These are phyloP conservation scores for Leavenworthia alabamica DNA, from an alignment of 345 rosid species.

Conservation along the genomic window DNA sequence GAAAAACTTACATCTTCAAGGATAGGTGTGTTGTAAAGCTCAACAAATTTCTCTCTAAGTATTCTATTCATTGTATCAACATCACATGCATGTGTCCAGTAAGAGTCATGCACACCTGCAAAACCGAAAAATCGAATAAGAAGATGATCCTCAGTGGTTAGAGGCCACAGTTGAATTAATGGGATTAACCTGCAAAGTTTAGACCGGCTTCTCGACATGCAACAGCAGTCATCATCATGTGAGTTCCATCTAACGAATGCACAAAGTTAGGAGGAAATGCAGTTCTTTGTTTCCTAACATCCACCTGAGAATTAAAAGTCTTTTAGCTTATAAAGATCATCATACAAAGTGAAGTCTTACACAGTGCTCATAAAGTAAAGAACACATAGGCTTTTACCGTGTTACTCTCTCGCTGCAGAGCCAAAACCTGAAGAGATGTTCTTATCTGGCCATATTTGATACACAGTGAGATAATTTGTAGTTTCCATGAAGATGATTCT, in stretches of 20 bases:
- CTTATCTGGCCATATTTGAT: conserved; percentile 43
- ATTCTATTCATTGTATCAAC: conserved; percentile 87
- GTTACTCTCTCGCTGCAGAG: conserved; percentile 78
- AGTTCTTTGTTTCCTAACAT: conserved; percentile 80
- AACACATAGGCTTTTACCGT: conserved; percentile 45
- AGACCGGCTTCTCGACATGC: conserved; percentile 88
- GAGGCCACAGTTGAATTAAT: not conserved
- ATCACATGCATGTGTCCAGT: conserved; percentile 97
- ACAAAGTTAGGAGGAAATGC: conserved; percentile 98
- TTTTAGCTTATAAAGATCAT: not conserved
- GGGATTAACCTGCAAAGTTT: conserved; percentile 70
- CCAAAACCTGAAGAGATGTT: conserved; percentile 88
- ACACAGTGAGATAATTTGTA: not conserved
- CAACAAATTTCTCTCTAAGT: conserved; percentile 85
- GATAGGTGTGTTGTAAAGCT: conserved; percentile 71
- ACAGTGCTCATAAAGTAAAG: not conserved
- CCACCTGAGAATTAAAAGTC: conserved; percentile 42
- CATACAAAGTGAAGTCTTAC: conserved; percentile 4
- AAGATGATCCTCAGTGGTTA: not conserved
- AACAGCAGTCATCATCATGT: conserved; percentile 99
- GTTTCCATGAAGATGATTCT: not conserved
- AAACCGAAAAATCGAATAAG: conserved; percentile 4
- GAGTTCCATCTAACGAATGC: conserved; percentile 93
- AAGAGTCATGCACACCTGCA: conserved; percentile 97
- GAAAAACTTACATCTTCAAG: conserved; percentile 81